Conservation (phyloP, 495 filamentous ascomycete genomes). For the Neurospora sp. region DNA sequence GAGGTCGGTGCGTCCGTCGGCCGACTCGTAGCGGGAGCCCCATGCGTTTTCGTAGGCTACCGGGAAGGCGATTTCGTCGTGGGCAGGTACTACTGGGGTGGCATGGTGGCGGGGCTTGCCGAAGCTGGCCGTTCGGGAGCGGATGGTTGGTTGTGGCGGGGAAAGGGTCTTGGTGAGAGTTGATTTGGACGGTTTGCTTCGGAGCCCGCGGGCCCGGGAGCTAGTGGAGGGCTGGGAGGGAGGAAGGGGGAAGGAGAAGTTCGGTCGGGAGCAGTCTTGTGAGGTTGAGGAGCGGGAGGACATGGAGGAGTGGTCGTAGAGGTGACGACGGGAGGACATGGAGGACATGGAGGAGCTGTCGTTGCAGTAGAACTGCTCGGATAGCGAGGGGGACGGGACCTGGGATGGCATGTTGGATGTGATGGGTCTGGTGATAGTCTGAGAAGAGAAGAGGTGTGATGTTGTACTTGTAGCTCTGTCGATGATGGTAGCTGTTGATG, state of each 20-base stretch:
- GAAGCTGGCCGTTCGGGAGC: not conserved
- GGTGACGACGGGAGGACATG: not conserved
- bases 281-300: not conserved
- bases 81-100: not conserved
- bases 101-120: not conserved
- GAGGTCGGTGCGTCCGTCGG: constrained; percentile 12
- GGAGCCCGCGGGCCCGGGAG: not conserved
- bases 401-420: not conserved
- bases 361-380: not conserved
- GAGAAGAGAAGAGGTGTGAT: not conserved
- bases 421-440: not conserved
- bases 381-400: not conserved
- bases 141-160: not conserved
- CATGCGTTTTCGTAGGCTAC: constrained; percentile 24
- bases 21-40: constrained; percentile 9
- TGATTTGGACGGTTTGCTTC: not conserved
- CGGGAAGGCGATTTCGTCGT: constrained; percentile 19
- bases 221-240: not conserved
- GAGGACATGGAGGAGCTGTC: not conserved
- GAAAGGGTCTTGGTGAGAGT: not conserved
- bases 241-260: not conserved
- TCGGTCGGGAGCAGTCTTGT: not conserved
- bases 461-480: not conserved
- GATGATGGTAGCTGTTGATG: not conserved
- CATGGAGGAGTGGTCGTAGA: not conserved